These are phyloP conservation scores for Xenoacremonium recifei DNA, from an alignment of 2,329 filamentous ascomycete species.

Conservation along the genomic window DNA sequence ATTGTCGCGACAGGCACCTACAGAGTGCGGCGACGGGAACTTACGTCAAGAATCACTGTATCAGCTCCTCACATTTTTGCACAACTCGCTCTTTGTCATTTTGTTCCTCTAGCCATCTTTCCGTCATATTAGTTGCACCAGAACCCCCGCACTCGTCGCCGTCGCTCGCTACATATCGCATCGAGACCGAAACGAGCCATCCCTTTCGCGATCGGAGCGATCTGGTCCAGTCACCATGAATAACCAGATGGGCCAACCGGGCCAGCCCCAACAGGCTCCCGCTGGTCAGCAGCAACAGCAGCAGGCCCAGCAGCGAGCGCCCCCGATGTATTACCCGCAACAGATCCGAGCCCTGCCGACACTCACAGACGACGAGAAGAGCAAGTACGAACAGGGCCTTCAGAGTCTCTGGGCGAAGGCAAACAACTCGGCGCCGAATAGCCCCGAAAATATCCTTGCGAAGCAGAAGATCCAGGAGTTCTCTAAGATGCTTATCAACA, in stretches of 20 bases:
- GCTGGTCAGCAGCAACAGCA: slow-evolving; percentile 21
- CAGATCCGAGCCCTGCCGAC: slow-evolving; percentile 50
- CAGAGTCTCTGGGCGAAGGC: slow-evolving; percentile 53
- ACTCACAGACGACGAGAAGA: slow-evolving; percentile 54
- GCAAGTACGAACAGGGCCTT: slow-evolving; percentile 58
- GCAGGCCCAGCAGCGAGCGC: slow-evolving; percentile 23
- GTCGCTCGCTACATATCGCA: too few relatives aligned
- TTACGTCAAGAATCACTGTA: too few relatives aligned
- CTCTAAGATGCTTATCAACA: slow-evolving; percentile 54
- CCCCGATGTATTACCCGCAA: slow-evolving; percentile 49
- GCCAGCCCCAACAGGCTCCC: slow-evolving; percentile 22
- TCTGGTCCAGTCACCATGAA: slow-evolving; percentile 26
- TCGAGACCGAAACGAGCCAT: too few relatives aligned
- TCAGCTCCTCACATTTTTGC: too few relatives aligned
- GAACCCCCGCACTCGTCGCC: too few relatives aligned
- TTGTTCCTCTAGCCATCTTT: too few relatives aligned
- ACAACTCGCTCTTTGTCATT: too few relatives aligned
- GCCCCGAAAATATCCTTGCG: slow-evolving; percentile 48
- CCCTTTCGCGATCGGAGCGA: too few relatives aligned
- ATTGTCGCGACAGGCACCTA: too few relatives aligned
- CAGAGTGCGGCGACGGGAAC: too few relatives aligned
- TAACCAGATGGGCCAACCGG: slow-evolving; percentile 23
- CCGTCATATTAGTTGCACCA: too few relatives aligned
- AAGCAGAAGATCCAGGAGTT: slow-evolving; percentile 61
- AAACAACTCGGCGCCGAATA: slow-evolving; percentile 46